These are phyloP conservation scores for Isatis tinctoria DNA, from an alignment of 345 rosid genomes.

Conservation along the genomic window DNA sequence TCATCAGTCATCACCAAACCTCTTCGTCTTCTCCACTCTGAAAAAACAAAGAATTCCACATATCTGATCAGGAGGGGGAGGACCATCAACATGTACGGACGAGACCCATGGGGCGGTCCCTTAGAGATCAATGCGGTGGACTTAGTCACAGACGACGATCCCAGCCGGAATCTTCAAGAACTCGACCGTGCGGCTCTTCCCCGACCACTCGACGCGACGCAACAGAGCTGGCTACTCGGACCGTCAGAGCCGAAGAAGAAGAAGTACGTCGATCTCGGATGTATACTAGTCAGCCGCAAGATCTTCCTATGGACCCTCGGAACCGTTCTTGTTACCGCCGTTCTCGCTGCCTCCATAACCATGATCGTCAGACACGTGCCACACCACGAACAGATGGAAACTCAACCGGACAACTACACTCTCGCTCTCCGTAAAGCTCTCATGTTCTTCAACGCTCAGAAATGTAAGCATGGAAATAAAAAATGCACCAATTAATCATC, in stretches of 20 bases:
- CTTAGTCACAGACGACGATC: conserved; percentile 76
- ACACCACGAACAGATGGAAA: conserved; percentile 42
- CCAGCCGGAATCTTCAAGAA: conserved; percentile 76
- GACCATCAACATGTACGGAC: conserved; percentile 61
- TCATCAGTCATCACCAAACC: not conserved
- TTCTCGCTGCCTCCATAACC: conserved; percentile 60
- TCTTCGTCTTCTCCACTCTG: conserved; percentile 2
- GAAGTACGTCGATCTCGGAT: conserved; percentile 87
- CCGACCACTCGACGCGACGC: conserved; percentile 78
- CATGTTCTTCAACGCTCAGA: conserved; percentile 88
- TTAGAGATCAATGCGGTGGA: conserved; percentile 81
- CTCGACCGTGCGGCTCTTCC: conserved; percentile 64
- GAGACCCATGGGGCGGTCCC: conserved; percentile 96
- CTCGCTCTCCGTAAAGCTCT: conserved; percentile 78
- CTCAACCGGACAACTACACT: conserved; percentile 71
- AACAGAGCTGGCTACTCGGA: conserved; percentile 93
- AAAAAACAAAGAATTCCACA: not conserved
- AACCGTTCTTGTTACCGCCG: conserved; percentile 38
- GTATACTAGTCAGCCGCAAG: conserved; percentile 82
- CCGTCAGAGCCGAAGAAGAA: conserved; percentile 83
- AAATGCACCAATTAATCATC: too few relatives aligned
- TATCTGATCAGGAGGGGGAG: not conserved
- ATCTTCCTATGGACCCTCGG: conserved; percentile 88
- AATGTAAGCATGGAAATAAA: conserved; percentile 37
- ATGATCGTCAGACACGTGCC: conserved; percentile 66